phyloP scores from a whole-genome alignment of 2,329 filamentous ascomycete genomes.

The Sarocladium brachiariae region DNA sequence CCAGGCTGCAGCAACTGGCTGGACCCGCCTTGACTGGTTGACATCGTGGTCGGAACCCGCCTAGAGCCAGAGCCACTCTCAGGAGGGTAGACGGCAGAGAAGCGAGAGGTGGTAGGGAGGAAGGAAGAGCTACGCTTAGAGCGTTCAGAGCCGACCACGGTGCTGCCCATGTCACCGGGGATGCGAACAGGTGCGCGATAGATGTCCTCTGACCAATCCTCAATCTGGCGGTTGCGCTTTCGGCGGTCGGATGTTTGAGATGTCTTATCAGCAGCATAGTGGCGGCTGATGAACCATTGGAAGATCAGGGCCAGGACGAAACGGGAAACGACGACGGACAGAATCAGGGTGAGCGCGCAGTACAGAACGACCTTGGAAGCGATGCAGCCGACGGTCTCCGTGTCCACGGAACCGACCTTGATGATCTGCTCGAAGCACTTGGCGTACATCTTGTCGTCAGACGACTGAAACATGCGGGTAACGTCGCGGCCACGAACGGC shows the following conservation, averaged over 20 bases:
- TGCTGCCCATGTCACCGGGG: constrained; percentile 63
- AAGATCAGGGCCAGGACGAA: constrained; percentile 87
- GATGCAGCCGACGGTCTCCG: constrained; percentile 93
- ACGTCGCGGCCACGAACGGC: constrained; percentile 77
- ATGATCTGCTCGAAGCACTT: constrained; percentile 89
- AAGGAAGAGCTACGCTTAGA: constrained; percentile 73
- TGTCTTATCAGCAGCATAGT: constrained; percentile 78
- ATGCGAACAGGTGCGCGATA: constrained; percentile 84
- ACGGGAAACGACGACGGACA: constrained; percentile 78
- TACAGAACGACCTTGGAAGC: constrained; percentile 96
- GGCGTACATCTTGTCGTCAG: constrained; percentile 69
- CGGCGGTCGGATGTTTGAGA: constrained; percentile 75
- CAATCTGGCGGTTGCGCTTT: constrained; percentile 85
- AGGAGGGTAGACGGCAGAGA: constrained; percentile 81
- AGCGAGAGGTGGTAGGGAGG: constrained; percentile 87
- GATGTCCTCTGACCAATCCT: constrained; percentile 97
- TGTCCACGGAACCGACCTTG: constrained; percentile 93
- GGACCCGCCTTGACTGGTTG: constrained; percentile 67
- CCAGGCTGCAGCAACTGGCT: constrained; percentile 65
- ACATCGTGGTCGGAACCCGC: constrained; percentile 82
- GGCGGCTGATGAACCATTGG: constrained; percentile 90
- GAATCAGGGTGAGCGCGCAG: constrained; percentile 82
- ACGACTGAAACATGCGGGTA: constrained; percentile 77
- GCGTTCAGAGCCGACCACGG: constrained; percentile 58
- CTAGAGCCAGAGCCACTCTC: constrained; percentile 50